These are phyloP conservation scores for Neonectria magnoliae DNA, from an alignment of 2,329 filamentous ascomycete species.

Conservation along the genomic window DNA sequence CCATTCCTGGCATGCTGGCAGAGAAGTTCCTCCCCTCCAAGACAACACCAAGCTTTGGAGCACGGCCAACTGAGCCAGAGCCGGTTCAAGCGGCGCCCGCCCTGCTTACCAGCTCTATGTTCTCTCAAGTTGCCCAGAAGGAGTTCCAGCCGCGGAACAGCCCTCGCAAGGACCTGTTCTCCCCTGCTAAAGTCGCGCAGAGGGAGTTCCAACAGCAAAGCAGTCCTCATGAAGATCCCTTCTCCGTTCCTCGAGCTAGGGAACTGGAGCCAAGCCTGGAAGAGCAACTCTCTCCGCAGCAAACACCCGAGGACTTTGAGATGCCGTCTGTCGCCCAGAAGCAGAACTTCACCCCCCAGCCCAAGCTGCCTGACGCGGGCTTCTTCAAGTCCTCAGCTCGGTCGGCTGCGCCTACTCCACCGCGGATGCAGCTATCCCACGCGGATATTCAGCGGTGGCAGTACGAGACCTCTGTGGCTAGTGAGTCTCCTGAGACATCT, in stretches of 20 bases:
- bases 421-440: conserved; percentile 54
- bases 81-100: conserved; percentile 32
- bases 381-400: conserved; percentile 52
- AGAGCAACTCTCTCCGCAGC: conserved; percentile 11
- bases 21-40: conserved; percentile 45
- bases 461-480: conserved; percentile 50
- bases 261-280: conserved; percentile 18
- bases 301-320: conserved; percentile 44
- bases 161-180: conserved; percentile 49
- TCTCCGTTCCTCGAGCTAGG: not conserved
- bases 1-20: conserved; percentile 48
- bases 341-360: conserved; percentile 59
- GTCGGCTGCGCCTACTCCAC: conserved; percentile 47
- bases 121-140: conserved; percentile 48
- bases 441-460: conserved; percentile 56
- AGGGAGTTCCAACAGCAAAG: conserved; percentile 10
- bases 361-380: conserved; percentile 46
- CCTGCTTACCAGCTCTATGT: conserved; percentile 53
- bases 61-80: conserved; percentile 31
- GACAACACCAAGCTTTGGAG: conserved; percentile 29
- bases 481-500: conserved; percentile 51
- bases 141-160: conserved; percentile 47
- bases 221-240: not conserved
- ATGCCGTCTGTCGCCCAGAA: conserved; percentile 57
- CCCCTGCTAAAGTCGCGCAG: conserved; percentile 41